These are phyloP conservation scores for Dothideomycetes sp. DNA, from an alignment of 2,329 filamentous ascomycete genomes.

Conservation along the genomic window DNA sequence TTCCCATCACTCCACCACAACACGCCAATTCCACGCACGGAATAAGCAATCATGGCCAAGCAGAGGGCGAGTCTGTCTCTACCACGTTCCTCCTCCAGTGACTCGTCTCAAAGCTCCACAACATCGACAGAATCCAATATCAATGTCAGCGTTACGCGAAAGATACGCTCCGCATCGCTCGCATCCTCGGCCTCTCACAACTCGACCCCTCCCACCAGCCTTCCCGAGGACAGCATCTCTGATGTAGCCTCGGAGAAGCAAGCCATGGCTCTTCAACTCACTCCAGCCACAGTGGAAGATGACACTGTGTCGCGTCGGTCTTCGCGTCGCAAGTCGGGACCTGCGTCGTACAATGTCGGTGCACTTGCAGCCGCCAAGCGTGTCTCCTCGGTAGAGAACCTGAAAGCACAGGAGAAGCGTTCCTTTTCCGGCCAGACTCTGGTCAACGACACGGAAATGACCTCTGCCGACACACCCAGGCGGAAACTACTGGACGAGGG, in stretches of 20 bases:
- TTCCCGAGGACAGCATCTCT: constrained; percentile 51
- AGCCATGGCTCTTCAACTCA: constrained; percentile 12
- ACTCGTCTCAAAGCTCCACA: constrained; percentile 26
- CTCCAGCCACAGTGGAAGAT: not conserved
- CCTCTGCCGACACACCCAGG: constrained; percentile 10
- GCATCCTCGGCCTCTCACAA: constrained; percentile 43
- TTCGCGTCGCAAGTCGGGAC: constrained; percentile 43
- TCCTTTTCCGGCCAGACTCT: constrained; percentile 30
- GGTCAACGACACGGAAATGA: constrained; percentile 17
- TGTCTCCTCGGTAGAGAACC: constrained; percentile 10
- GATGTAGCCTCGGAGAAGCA: constrained; percentile 21
- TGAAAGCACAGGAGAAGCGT: constrained; percentile 10
- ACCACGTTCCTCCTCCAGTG: constrained; percentile 11
- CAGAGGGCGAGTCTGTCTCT: constrained; percentile 6
- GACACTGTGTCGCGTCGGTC: constrained; percentile 27
- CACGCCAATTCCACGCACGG: constrained; percentile 5
- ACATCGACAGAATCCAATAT: constrained; percentile 32
- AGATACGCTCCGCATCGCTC: constrained; percentile 19
- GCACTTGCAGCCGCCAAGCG: constrained; percentile 17
- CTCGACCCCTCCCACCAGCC: constrained; percentile 57
- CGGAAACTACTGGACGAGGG: constrained; percentile 23
- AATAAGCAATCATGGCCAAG: constrained; percentile 8
- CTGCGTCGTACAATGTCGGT: constrained; percentile 51
- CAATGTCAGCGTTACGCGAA: constrained; percentile 24
- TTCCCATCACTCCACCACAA: constrained; percentile 10